Evolutionary conservation across 257 asterid species (phyloP).

Genomic region (Solanum sejunctum): DNA sequence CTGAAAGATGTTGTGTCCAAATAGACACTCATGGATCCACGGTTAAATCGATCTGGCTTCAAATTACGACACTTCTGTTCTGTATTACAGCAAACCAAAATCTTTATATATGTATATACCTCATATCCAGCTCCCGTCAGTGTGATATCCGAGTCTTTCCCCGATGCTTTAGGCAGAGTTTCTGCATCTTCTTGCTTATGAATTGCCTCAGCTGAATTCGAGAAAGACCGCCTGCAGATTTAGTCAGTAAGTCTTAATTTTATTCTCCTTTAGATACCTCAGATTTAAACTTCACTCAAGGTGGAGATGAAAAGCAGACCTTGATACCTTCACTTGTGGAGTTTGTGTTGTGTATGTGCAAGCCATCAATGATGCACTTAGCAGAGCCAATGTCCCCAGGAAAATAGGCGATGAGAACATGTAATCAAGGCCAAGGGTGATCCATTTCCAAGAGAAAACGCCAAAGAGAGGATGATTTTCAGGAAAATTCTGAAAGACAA

Average conservation of each 20-base stretch:
- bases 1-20: background rate
- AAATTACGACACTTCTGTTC: background rate
- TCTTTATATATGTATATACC: slow-evolving; percentile 19
- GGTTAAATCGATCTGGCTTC: background rate
- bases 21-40: background rate
- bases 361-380: slow-evolving; percentile 87
- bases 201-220: slow-evolving; percentile 54
- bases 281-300: background rate
- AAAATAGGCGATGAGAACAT: slow-evolving; percentile 83
- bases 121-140: slow-evolving; percentile 81
- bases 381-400: slow-evolving; percentile 48
- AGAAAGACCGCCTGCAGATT: slow-evolving; percentile 64
- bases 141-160: slow-evolving; percentile 60
- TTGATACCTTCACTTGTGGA: slow-evolving; percentile 78
- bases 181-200: slow-evolving; percentile 66
- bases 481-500: slow-evolving; percentile 44
- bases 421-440: slow-evolving; percentile 69
- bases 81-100: background rate
- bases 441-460: slow-evolving; percentile 77
- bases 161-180: slow-evolving; percentile 57
- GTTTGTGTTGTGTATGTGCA: slow-evolving; percentile 77
- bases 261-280: background rate
- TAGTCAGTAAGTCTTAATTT: background rate
- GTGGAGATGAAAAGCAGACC: slow-evolving; percentile 40
- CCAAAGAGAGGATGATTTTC: slow-evolving; percentile 68